Percentiles rank a stretch among this genome's conserved stretches.
These are phyloP conservation scores for Camelina hispida DNA, from an alignment of 345 rosid species.

Conservation along the genomic window DNA sequence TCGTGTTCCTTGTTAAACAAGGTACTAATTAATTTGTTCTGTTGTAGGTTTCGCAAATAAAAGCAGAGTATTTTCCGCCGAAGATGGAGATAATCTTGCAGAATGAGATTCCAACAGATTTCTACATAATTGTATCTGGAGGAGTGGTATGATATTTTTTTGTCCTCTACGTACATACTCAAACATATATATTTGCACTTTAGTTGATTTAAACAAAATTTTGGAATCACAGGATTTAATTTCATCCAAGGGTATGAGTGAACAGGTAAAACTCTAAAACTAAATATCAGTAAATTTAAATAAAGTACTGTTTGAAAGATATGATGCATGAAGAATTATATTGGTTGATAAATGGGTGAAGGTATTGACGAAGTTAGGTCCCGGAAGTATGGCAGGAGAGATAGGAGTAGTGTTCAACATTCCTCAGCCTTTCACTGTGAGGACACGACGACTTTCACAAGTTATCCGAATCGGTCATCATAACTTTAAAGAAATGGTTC, in stretches of 20 bases:
- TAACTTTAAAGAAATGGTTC: slow-evolving; percentile 77
- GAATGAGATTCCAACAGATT: slow-evolving; percentile 90
- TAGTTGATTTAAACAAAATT: slow-evolving; percentile 4
- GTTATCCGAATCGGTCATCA: slow-evolving; percentile 84
- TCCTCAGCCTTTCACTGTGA: slow-evolving; percentile 72
- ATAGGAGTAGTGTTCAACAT: slow-evolving; percentile 88
- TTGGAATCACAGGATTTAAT: slow-evolving; percentile 68
- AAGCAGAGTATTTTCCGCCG: slow-evolving; percentile 94
- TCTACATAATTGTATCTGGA: slow-evolving; percentile 87
- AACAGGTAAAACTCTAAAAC: slow-evolving; percentile 64
- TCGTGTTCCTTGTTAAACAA: background rate
- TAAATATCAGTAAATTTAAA: background rate
- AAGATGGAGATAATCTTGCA: slow-evolving; percentile 85
- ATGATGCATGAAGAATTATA: background rate
- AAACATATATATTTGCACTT: slow-evolving; percentile 24
- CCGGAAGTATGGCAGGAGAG: slow-evolving; percentile 85
- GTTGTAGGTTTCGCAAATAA: slow-evolving; percentile 74
- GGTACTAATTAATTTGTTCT: background rate
- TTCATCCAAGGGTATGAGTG: slow-evolving; percentile 65
- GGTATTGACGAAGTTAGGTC: slow-evolving; percentile 69
- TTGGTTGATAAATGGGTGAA: slow-evolving; percentile 39
- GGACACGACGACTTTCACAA: slow-evolving; percentile 83
- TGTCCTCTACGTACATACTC: background rate
- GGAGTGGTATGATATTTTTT: slow-evolving; percentile 64
- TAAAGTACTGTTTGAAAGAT: background rate